Base-by-base conservation (phyloP, 208 protist species). In the Crithidia sp. region DNA sequence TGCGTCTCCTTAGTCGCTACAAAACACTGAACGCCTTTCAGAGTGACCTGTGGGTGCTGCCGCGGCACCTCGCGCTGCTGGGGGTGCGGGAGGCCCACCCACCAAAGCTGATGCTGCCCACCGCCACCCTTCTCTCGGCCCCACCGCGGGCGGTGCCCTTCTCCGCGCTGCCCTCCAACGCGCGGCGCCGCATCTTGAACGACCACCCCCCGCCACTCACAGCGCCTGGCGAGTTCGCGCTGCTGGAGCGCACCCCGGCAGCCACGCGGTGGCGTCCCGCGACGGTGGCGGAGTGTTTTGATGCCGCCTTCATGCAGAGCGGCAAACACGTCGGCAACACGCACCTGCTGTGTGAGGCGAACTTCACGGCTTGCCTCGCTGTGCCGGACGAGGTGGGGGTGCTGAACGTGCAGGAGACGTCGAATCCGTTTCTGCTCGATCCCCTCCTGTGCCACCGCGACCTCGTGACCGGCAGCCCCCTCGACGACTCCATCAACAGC, bases 401-500 rank as follows among this genome's bases (percentile, higher is more conserved):
- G 55, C 72, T 89, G 45, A 96, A 94, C 66, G 82, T 83, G 7
- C 91, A 96, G 67, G 83, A 96, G 55, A 93, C 85, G n/a, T 87
- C 62, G n/a, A 96, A 96, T 55, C 87, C 91, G 2, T 96, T 92
- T 68, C 58, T 82, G 7, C 43, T 94, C 40, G 91, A 96, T 60
- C 28, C 71, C 28, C 36, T 73, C 7, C 82, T 96, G 36, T 45
- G 50, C 13, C 91, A 96, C 72, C 74, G 52, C 55, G 52, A 87
- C 49, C 57, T 89, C n/a, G 17, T 82, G 37, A 79, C 77, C 7
- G 71, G 74, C 3, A 49, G 40, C 0, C 41, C 82, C 2, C 69
- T 94, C 4, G 61, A 79, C 6, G 60, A 72, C 49, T 55, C 58
- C 5, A 57, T 88, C 45, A 58, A 47, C 41, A 92, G 86, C 57